A percentile compares a stretch with the other conserved stretches of the same genome.
phyloP scores from a whole-genome alignment of 371 early-diverging fungal genomes.

The Apophysomyces ossiformis region DNA sequence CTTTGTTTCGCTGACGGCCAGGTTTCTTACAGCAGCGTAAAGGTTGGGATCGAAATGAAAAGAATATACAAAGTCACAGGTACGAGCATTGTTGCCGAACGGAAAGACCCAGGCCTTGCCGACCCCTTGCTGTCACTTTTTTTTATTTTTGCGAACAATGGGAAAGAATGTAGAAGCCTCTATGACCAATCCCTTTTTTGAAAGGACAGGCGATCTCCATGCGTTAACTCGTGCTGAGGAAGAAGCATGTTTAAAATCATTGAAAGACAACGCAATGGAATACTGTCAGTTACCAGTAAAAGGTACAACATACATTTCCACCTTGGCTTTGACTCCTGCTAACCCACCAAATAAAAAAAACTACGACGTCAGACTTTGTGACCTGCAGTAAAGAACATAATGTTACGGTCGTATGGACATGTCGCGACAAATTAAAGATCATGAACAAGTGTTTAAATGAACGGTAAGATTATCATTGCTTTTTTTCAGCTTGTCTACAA shows the following conservation, averaged over 20 bases:
- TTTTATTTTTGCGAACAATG: constrained; percentile 23
- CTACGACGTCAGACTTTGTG: constrained; percentile 60
- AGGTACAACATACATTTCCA: constrained; percentile 41
- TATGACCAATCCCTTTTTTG: constrained; percentile 44
- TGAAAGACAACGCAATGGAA: constrained; percentile 67
- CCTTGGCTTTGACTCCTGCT: too few species aligned
- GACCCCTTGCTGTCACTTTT: too few species aligned
- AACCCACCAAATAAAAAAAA: too few species aligned
- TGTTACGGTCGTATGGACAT: constrained; percentile 70
- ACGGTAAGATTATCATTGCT: constrained; percentile 42
- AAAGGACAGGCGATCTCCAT: constrained; percentile 45
- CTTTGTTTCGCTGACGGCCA: background rate
- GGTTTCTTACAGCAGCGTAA: background rate
- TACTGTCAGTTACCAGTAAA: constrained; percentile 62
- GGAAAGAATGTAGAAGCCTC: constrained; percentile 45
- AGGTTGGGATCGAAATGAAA: too few species aligned
- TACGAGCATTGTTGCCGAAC: too few species aligned
- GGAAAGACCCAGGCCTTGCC: too few species aligned
- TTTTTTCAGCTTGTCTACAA: too few species aligned
- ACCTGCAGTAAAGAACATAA: constrained; percentile 70
- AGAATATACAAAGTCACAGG: too few species aligned
- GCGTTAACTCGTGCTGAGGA: constrained; percentile 66
- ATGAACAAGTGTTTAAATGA: constrained; percentile 76
- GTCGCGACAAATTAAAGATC: constrained; percentile 61
- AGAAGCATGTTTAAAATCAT: constrained; percentile 62